Base-by-base conservation (phyloP, 805 yeast species). In the Wickerhamiella lipophila region DNA sequence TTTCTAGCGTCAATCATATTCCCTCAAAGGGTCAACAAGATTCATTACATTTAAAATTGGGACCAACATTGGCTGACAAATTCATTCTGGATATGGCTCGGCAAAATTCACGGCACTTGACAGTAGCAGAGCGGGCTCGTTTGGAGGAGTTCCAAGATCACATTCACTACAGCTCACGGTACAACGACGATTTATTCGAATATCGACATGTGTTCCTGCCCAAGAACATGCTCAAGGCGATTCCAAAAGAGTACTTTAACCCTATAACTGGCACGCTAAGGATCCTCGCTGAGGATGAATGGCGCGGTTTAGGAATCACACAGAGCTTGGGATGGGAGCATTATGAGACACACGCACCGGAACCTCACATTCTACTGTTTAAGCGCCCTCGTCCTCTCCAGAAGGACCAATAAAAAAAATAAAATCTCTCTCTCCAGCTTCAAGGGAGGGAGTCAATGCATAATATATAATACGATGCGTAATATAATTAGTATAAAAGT, bases 271-370 rank as follows among this genome's bases (percentile, higher is more conserved):
- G 97, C 4, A 92, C 98, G 0, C 72, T 92, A 57, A 78, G 95
- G 56, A 85, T 92, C 40, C 69, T 92, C 35, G 67, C 83, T 44
- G 99, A 92, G 64, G 97, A 92, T 56, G 99, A 92, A 66, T 92
- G 99, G 99, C 75, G 99, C 64, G 97, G 96, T 1, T 69, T 92
- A 45, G 99, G 99, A 2, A 87, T 92, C 59, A 92, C 97, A 6
- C 99, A 92, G 65, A 83, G 95, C 32, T 70, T 92, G 52, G 98
- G 98, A 1, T 92, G 98, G 98, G 92, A 75, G 49, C 98, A 92
- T 65, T 92, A 89, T 62, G 98, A 92, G 60, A 88, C 95, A 38
- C 98, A 92, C 64, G 83, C 97, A 1, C 99, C 99, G 40, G 99
- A 92, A 66, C 99, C 99, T 22, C 98, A 92, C 63, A 92, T 92